Evolutionary conservation across 306 rosid species (phyloP).

Genomic region (Dryas alaskensis): DNA sequence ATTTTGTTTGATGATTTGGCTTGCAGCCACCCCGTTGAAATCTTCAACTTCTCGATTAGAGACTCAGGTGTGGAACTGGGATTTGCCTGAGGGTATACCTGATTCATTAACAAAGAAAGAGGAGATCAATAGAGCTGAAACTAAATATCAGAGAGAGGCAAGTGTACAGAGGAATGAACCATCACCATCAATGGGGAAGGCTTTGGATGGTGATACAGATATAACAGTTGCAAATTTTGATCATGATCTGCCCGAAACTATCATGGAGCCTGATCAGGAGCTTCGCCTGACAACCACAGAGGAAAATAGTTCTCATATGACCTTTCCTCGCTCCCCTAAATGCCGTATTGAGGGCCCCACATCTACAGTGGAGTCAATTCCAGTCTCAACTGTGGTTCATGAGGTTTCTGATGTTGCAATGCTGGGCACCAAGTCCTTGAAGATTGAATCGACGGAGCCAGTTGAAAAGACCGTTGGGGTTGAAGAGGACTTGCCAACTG

Average conservation of each 20-base stretch:
- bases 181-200: conserved; percentile 29
- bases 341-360: conserved; percentile 37
- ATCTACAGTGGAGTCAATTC: conserved; percentile 39
- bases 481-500: conserved; percentile 49
- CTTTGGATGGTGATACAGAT: conserved; percentile 43
- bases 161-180: conserved; percentile 36
- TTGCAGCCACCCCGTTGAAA: conserved; percentile 80
- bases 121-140: conserved; percentile 37
- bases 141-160: conserved; percentile 44
- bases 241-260: conserved; percentile 49
- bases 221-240: conserved; percentile 33
- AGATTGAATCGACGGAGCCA: conserved; percentile 38
- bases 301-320: conserved; percentile 39
- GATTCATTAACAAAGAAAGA: conserved; percentile 26
- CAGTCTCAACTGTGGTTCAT: conserved; percentile 36
- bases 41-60: conserved; percentile 56
- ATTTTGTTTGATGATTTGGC: conserved; percentile 76
- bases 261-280: conserved; percentile 51
- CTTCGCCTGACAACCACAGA: conserved; percentile 34
- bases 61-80: conserved; percentile 55
- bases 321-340: conserved; percentile 35
- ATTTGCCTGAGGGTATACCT: conserved; percentile 33
- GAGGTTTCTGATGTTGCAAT: conserved; percentile 42
- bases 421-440: conserved; percentile 30
- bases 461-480: conserved; percentile 52